A percentile compares a stretch with the other conserved stretches of the same genome.
Conservation (phyloP, 192 early-diverging fungal species). For the Phlyctochytrium arcticum region DNA sequence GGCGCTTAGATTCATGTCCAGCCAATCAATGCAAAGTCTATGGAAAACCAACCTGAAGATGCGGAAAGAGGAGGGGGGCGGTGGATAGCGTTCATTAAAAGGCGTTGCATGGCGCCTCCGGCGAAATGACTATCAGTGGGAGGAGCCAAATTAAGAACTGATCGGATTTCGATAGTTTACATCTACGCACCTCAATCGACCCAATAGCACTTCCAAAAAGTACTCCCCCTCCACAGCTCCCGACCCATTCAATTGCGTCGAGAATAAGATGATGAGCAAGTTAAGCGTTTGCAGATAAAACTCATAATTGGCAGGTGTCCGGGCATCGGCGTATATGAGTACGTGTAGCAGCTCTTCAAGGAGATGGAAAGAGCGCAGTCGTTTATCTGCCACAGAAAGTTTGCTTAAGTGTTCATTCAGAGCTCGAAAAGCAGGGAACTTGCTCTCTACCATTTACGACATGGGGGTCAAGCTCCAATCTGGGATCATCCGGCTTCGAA, state of each 20-base stretch:
- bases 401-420: background rate
- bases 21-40: background rate
- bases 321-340: conserved; percentile 52
- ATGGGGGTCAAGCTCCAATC: conserved; percentile 3
- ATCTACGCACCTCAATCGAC: conserved; percentile 49
- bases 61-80: conserved; percentile 42
- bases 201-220: conserved; percentile 63
- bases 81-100: conserved; percentile 51
- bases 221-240: conserved; percentile 44
- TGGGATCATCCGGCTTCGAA: background rate
- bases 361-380: conserved; percentile 54
- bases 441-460: conserved; percentile 9
- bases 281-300: conserved; percentile 67
- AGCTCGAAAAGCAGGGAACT: background rate
- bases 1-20: background rate
- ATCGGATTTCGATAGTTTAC: background rate
- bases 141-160: background rate
- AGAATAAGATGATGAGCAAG: conserved; percentile 55
- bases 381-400: conserved; percentile 39
- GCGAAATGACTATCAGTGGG: conserved; percentile 48
- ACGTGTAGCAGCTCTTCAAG: conserved; percentile 49
- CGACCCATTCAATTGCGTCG: conserved; percentile 57
- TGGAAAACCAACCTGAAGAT: conserved; percentile 4
- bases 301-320: conserved; percentile 45
- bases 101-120: conserved; percentile 47